These are phyloP conservation scores for Alternaria sp. DNA, from an alignment of 2,329 filamentous ascomycete genomes.

Conservation along the genomic window DNA sequence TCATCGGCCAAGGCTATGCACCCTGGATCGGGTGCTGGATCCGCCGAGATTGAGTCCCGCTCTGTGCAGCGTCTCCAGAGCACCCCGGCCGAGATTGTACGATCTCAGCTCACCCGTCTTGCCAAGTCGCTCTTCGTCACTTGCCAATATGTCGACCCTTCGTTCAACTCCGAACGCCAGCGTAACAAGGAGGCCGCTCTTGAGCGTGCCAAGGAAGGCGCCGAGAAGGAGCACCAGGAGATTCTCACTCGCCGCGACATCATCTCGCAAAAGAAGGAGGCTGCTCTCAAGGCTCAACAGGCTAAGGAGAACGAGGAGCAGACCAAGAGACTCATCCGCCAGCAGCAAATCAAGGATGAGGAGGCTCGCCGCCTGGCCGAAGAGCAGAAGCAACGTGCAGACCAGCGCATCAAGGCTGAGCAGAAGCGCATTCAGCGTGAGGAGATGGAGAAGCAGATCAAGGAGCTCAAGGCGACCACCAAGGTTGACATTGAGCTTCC, in stretches of 20 bases:
- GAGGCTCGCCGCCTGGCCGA: conserved; percentile 89
- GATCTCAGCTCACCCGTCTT: conserved; percentile 90
- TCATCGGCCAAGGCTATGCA: conserved; percentile 94
- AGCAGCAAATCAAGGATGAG: conserved; percentile 87
- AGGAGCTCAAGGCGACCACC: conserved; percentile 89
- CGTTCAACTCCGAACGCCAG: conserved; percentile 82
- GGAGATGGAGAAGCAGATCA: conserved; percentile 82
- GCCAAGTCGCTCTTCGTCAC: conserved; percentile 92
- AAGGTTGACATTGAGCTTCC: conserved; percentile 86
- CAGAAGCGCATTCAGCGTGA: conserved; percentile 58
- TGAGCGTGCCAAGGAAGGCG: conserved; percentile 82
- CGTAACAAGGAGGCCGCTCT: conserved; percentile 83
- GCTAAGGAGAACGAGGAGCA: conserved; percentile 93
- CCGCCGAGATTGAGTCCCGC: conserved; percentile 83
- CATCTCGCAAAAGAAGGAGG: conserved; percentile 97
- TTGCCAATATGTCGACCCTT: conserved; percentile 93
- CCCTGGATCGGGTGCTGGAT: conserved; percentile 82
- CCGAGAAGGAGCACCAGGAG: conserved; percentile 90
- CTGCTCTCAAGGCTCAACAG: conserved; percentile 86
- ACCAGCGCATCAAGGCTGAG: conserved; percentile 77
- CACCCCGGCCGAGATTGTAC: conserved; percentile 96
- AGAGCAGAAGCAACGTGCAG: conserved; percentile 91
- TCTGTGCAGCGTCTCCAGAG: conserved; percentile 95
- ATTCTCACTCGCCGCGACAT: conserved; percentile 85
- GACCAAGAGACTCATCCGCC: conserved; percentile 83